Base-by-base conservation (phyloP, 2,329 filamentous ascomycete genomes). In the Pseudocercospora eumusae region DNA sequence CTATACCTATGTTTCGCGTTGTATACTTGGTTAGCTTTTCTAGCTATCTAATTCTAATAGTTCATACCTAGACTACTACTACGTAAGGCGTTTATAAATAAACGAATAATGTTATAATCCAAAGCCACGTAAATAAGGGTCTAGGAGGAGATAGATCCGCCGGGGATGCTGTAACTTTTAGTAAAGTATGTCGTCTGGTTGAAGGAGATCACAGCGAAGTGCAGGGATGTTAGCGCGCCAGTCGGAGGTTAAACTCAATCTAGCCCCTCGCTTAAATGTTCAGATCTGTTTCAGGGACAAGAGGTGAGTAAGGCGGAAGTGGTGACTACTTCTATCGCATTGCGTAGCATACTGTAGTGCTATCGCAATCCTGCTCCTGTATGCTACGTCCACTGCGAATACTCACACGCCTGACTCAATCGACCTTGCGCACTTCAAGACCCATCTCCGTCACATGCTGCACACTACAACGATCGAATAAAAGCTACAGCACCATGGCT, bases 401-500 rank as follows among this genome's bases (percentile, higher is more conserved):
- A 55, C 60, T 62, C n/a, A 25, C 52, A 56, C 49, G 60, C 60
- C 42, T 27, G 42, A 47, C 28, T 36, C 55, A 40, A 55, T 59
- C 44, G 23, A 47, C 47, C 25, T 20, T 20, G 52, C 52, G 27
- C 27, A 28, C 31, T 20, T 23, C 49, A 31, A 58, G 7, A 11
- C 33, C 44, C n/a, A n/a, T 53, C 33, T 21, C 56, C 57, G 47
- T 57, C 53, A 57, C 57, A 60, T 60, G 61, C 61, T 53, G 61
- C 44, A 60, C 57, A 18, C 31, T 23, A 49, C n/a, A n/a, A n/a
- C n/a, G n/a, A n/a, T 40, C 27, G 20, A 50, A n/a, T 36, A 60
- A 57, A 60, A 52, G 20, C 28, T 60, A 45, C 52, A 63, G 61
- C 61, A 56, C 57, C 27, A 73, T 74, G 72, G 70, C 52, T 10